phyloP scores from a whole-genome alignment of 768 basidiomycete species.

The Amanita exitialis region DNA sequence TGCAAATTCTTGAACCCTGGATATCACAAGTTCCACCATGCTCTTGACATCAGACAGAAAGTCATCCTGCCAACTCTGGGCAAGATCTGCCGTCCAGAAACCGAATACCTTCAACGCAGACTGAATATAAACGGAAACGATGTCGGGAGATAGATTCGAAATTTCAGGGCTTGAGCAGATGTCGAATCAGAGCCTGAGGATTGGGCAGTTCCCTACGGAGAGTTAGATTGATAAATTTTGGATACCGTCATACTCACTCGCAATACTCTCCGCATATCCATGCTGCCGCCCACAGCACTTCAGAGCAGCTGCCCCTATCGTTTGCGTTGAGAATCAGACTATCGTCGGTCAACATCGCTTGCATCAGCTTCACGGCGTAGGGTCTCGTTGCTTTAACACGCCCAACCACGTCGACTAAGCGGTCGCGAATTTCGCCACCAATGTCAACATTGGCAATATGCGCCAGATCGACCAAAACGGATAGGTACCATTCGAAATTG shows the following conservation, averaged over 20 bases:
- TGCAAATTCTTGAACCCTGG: slow-evolving; percentile 48
- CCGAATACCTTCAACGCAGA: slow-evolving; percentile 83
- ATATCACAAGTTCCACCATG: slow-evolving; percentile 52
- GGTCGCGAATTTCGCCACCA: slow-evolving; percentile 69
- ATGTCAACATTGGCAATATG: slow-evolving; percentile 79
- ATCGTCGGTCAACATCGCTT: slow-evolving; percentile 72
- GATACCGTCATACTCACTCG: slow-evolving; percentile 42
- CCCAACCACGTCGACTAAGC: slow-evolving; percentile 79
- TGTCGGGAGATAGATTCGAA: slow-evolving; percentile 48
- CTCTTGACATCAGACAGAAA: slow-evolving; percentile 53
- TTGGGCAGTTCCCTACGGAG: slow-evolving; percentile 60
- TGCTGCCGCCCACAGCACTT: slow-evolving; percentile 88
- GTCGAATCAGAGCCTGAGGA: slow-evolving; percentile 62
- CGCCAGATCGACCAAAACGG: slow-evolving; percentile 85
- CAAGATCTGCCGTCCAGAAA: slow-evolving; percentile 67
- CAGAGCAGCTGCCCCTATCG: slow-evolving; percentile 68
- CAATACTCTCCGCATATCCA: slow-evolving; percentile 97
- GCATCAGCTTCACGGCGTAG: slow-evolving; percentile 80
- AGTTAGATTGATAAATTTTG: not conserved
- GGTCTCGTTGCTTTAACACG: slow-evolving; percentile 67
- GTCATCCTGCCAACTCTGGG: slow-evolving; percentile 70
- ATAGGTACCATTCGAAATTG: slow-evolving; percentile 98
- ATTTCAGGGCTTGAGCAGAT: slow-evolving; percentile 57
- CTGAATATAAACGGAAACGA: slow-evolving; percentile 73
- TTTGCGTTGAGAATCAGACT: slow-evolving; percentile 55